A percentile compares a stretch with the other conserved stretches of the same genome.
These are phyloP conservation scores for Amylostereum areolatum DNA, from an alignment of 1,284 basidiomycete genomes.

Conservation along the genomic window DNA sequence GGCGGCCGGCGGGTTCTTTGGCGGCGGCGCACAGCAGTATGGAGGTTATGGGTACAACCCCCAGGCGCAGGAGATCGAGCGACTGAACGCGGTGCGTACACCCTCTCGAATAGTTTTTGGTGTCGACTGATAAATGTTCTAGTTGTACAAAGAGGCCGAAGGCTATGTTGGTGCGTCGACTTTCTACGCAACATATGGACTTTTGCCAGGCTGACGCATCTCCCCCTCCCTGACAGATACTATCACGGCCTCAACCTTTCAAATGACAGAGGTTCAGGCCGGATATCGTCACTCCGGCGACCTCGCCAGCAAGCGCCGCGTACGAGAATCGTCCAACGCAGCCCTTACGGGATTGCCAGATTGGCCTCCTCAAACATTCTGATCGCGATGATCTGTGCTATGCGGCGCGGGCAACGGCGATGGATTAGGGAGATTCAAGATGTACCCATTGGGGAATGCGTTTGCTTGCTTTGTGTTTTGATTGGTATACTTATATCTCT, in stretches of 20 bases:
- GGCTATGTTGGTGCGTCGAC: conserved; percentile 23
- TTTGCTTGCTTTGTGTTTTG: too few species aligned
- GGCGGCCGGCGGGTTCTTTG: conserved; percentile 21
- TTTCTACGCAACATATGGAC: background rate
- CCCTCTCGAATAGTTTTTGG: background rate
- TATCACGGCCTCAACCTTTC: conserved; percentile 29
- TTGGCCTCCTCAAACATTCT: conserved; percentile 25
- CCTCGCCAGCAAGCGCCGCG: conserved; percentile 30
- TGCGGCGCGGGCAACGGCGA: too few species aligned
- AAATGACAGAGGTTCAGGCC: conserved; percentile 29
- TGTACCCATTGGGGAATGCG: too few species aligned
- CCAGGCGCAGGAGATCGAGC: conserved; percentile 25
- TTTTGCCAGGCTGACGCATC: too few species aligned
- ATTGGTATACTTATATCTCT: too few species aligned
- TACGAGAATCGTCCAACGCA: conserved; percentile 33
- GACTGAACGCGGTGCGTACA: conserved; percentile 23
- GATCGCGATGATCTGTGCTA: too few species aligned
- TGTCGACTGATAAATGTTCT: background rate
- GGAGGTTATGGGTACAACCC: conserved; percentile 16
- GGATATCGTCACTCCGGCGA: conserved; percentile 34
- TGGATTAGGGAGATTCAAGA: too few species aligned
- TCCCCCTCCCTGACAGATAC: conserved; percentile 17
- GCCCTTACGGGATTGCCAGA: conserved; percentile 30
- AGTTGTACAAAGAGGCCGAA: conserved; percentile 29
- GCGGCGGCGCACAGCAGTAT: conserved; percentile 17